phyloP scores from a whole-genome alignment of 495 filamentous ascomycete species.

The Bryoglossum gracile region DNA sequence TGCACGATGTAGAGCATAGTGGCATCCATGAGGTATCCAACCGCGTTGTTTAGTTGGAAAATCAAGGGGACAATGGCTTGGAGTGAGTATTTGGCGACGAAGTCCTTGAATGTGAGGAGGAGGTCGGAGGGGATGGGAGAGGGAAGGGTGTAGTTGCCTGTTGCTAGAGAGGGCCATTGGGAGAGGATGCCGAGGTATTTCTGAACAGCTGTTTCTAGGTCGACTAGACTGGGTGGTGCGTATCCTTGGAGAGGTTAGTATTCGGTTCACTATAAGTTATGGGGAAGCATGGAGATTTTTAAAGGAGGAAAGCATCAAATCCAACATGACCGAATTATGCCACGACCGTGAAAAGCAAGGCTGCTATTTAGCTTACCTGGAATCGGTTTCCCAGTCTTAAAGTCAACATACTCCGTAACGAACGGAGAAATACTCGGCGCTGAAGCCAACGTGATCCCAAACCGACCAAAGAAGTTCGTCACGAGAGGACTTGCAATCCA shows the following conservation, averaged over 20 bases:
- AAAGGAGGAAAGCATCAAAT: too few relatives aligned
- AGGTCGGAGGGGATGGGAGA: slow-evolving; percentile 29
- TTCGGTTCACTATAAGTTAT: too few relatives aligned
- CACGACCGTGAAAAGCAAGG: too few relatives aligned
- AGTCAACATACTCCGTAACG: slow-evolving; percentile 12
- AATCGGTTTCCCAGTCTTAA: slow-evolving; percentile 3
- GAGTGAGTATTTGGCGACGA: slow-evolving; percentile 29
- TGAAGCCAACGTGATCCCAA: slow-evolving; percentile 27
- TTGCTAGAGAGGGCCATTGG: slow-evolving; percentile 12
- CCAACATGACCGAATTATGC: too few relatives aligned
- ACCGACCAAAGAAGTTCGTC: slow-evolving; percentile 35
- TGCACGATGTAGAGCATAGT: slow-evolving; percentile 27
- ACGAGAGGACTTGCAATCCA: slow-evolving; percentile 18
- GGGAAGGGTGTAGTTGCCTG: slow-evolving; percentile 24
- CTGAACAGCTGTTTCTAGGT: background rate
- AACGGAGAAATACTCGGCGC: background rate
- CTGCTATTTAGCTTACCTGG: too few relatives aligned
- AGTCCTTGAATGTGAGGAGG: slow-evolving; percentile 28
- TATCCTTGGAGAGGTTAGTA: too few relatives aligned
- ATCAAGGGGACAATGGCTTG: slow-evolving; percentile 15
- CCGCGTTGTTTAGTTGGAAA: slow-evolving; percentile 9
- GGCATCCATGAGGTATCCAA: slow-evolving; percentile 17
- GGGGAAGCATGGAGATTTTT: too few relatives aligned
- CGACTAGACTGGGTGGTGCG: slow-evolving; percentile 2
- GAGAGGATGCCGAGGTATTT: background rate